phyloP scores from a whole-genome alignment of 2,329 filamentous ascomycete genomes.

The Fusarium irregulare region DNA sequence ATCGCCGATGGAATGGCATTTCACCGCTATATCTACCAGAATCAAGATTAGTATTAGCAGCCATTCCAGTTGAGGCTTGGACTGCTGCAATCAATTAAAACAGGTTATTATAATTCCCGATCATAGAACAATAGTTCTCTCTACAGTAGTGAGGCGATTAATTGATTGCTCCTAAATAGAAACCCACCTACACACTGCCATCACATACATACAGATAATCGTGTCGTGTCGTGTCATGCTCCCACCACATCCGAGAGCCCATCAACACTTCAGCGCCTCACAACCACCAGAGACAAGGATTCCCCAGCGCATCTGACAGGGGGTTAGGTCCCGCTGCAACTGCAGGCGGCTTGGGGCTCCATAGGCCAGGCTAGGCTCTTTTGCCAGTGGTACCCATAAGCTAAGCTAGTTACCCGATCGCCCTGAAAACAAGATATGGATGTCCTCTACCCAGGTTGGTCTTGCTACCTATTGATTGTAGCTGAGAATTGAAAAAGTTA shows the following conservation, averaged over 20 bases:
- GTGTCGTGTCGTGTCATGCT: slow-evolving; percentile 42
- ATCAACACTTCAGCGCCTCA: slow-evolving; percentile 30
- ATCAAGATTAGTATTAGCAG: not conserved
- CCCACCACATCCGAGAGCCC: slow-evolving; percentile 5
- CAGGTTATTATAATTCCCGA: not conserved
- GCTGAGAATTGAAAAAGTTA: slow-evolving; percentile 19
- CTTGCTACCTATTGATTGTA: not conserved
- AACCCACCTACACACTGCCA: slow-evolving; percentile 12
- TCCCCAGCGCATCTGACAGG: slow-evolving; percentile 40
- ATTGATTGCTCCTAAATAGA: not conserved
- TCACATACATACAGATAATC: slow-evolving; percentile 10
- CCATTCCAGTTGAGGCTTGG: slow-evolving; percentile 6
- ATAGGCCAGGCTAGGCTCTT: not conserved
- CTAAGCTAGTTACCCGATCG: slow-evolving; percentile 23
- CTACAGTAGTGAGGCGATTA: slow-evolving; percentile 4
- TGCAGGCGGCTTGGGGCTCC: not conserved
- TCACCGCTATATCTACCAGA: not conserved
- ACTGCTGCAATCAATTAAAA: slow-evolving; percentile 7
- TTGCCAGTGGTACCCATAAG: not conserved
- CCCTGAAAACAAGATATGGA: slow-evolving; percentile 20
- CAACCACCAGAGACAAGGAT: slow-evolving; percentile 41
- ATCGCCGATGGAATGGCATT: not conserved
- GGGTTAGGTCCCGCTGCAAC: not conserved
- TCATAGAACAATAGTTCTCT: not conserved
- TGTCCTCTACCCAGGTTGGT: not conserved